Percentiles rank a stretch among this genome's conserved stretches.
phyloP scores from a whole-genome alignment of 2,329 filamentous ascomycete species.

The Dactylellina haptotyla region DNA sequence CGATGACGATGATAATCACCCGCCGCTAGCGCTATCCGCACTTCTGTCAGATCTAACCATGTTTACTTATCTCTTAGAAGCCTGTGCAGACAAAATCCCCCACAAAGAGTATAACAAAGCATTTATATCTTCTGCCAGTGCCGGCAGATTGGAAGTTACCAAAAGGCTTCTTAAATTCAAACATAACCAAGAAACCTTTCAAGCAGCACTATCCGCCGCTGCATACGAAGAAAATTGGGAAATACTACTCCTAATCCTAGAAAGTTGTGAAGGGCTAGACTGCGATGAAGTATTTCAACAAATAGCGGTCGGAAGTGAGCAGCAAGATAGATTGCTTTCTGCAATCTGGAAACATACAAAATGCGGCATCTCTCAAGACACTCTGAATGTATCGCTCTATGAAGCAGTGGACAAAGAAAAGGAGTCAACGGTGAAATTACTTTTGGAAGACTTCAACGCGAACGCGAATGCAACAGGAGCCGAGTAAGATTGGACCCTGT shows the following conservation, averaged over 20 bases:
- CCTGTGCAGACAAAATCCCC: constrained; percentile 62
- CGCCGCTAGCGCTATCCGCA: constrained; percentile 62
- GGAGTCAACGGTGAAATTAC: constrained; percentile 60
- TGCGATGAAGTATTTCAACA: constrained; percentile 61
- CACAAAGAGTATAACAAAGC: constrained; percentile 62
- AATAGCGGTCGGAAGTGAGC: constrained; percentile 60
- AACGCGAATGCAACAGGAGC: constrained; percentile 62
- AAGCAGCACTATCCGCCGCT: constrained; percentile 60
- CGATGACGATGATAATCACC: constrained; percentile 54
- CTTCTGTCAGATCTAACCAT: constrained; percentile 62
- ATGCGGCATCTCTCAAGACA: constrained; percentile 59
- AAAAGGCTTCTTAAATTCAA: constrained; percentile 61
- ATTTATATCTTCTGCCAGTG: constrained; percentile 61
- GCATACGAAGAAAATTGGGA: constrained; percentile 61
- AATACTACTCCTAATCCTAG: constrained; percentile 60
- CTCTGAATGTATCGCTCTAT: constrained; percentile 61
- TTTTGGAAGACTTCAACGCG: constrained; percentile 61
- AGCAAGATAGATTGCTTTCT: constrained; percentile 61
- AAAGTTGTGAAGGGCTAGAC: constrained; percentile 59
- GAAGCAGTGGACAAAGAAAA: constrained; percentile 63
- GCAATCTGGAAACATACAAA: constrained; percentile 62
- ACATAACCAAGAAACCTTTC: constrained; percentile 59
- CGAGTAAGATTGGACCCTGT: constrained; percentile 59
- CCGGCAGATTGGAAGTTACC: constrained; percentile 62
- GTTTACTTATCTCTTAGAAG: constrained; percentile 62